These are phyloP conservation scores for Syzygium malaccense DNA, from an alignment of 441 rosid species.

Conservation along the genomic window DNA sequence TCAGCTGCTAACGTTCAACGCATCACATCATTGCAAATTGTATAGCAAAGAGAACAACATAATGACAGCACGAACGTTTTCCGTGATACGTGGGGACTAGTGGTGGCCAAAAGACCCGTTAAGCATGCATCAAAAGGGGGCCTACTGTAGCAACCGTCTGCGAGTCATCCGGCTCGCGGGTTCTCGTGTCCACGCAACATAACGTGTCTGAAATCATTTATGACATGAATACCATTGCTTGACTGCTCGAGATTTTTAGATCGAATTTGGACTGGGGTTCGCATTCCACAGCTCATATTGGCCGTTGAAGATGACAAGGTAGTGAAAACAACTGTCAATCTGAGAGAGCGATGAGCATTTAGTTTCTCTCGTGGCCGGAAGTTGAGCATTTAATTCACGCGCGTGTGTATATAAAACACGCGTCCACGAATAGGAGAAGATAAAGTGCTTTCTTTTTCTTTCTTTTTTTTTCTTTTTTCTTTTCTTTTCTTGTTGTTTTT, in stretches of 20 bases:
- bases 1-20: background rate
- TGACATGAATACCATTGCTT: background rate
- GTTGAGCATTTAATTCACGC: background rate
- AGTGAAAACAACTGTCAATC: background rate
- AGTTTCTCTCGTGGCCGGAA: background rate
- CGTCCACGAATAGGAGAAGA: background rate
- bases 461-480: background rate
- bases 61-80: background rate
- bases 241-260: background rate
- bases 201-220: background rate
- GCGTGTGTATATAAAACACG: background rate
- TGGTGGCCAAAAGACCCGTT: background rate
- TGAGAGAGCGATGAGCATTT: background rate
- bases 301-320: background rate
- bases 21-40: background rate
- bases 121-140: background rate
- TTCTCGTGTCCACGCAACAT: background rate
- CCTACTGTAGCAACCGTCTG: background rate
- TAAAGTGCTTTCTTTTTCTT: too few relatives aligned
- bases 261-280: background rate
- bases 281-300: background rate
- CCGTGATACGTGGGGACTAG: background rate
- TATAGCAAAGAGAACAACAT: background rate
- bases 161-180: background rate
- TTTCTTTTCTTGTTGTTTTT: background rate